These are phyloP conservation scores for Phialocephala subalpina DNA, from an alignment of 2,329 filamentous ascomycete genomes.

Conservation along the genomic window DNA sequence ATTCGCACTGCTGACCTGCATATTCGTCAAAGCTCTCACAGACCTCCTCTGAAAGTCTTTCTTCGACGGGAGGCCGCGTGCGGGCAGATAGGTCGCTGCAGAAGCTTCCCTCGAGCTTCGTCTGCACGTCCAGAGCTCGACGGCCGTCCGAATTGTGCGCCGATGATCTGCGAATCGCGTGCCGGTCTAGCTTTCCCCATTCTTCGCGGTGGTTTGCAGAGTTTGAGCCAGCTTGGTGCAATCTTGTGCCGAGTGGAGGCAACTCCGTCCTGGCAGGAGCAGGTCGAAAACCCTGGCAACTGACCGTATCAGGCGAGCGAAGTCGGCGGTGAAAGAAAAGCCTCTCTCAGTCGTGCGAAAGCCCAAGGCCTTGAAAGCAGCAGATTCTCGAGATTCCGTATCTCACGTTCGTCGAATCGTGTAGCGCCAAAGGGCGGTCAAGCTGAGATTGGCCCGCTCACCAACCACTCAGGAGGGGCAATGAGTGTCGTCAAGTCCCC, in stretches of 20 bases:
- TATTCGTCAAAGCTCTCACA: slow-evolving; percentile 28
- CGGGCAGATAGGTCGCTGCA: slow-evolving; percentile 15
- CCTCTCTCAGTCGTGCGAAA: slow-evolving; percentile 26
- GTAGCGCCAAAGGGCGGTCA: slow-evolving; percentile 39
- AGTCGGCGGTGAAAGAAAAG: slow-evolving; percentile 31
- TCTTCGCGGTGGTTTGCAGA: not conserved
- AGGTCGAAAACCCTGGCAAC: slow-evolving; percentile 7
- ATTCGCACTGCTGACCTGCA: slow-evolving; percentile 32
- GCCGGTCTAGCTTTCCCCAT: not conserved
- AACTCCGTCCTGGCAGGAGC: slow-evolving; percentile 4
- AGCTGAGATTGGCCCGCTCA: slow-evolving; percentile 43
- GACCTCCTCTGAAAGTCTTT: slow-evolving; percentile 4
- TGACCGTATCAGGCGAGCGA: slow-evolving; percentile 4
- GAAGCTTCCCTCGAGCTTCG: slow-evolving; percentile 30
- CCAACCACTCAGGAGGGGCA: slow-evolving; percentile 26
- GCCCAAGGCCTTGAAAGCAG: slow-evolving; percentile 23
- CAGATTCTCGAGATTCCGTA: slow-evolving; percentile 26
- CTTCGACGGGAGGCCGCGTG: not conserved
- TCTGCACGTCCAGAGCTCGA: slow-evolving; percentile 10
- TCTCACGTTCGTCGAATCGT: slow-evolving; percentile 39
- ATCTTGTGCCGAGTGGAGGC: slow-evolving; percentile 6
- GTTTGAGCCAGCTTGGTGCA: not conserved
- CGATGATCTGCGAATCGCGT: not conserved
- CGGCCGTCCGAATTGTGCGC: not conserved
- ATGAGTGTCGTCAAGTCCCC: not conserved